Evolutionary conservation across 768 basidiomycete genomes (phyloP).

Genomic region (Agrocybe pediades): DNA sequence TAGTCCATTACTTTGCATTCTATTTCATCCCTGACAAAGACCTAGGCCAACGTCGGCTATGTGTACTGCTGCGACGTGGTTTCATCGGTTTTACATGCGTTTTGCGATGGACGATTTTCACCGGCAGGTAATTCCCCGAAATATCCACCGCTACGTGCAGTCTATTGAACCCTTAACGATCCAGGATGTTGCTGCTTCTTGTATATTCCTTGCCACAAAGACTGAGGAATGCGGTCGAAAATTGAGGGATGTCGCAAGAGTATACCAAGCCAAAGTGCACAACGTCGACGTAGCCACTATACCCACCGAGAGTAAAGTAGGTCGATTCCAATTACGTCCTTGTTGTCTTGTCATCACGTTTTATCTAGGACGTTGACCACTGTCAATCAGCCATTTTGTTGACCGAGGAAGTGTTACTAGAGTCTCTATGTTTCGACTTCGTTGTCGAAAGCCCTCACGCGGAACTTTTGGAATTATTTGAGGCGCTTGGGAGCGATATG

Average conservation of each 20-base stretch:
- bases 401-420: conserved; percentile 78
- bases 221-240: conserved; percentile 89
- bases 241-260: conserved; percentile 79
- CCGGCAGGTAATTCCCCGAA: conserved; percentile 57
- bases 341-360: conserved; percentile 6
- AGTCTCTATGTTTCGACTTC: conserved; percentile 87
- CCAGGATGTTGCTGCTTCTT: conserved; percentile 83
- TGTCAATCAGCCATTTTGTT: conserved; percentile 68
- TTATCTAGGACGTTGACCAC: conserved; percentile 69
- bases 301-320: conserved; percentile 69
- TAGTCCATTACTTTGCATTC: conserved; percentile 27
- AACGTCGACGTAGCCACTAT: conserved; percentile 57
- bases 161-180: conserved; percentile 10
- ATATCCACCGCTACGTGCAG: conserved; percentile 4
- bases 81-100: conserved; percentile 90
- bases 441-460: conserved; percentile 77
- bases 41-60: conserved; percentile 76
- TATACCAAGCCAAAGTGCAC: conserved; percentile 69
- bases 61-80: conserved; percentile 88
- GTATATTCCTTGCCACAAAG: conserved; percentile 89
- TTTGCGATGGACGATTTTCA: conserved; percentile 82
- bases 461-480: conserved; percentile 73
- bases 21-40: conserved; percentile 12
- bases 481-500: conserved; percentile 46
- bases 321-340: conserved; percentile 12